Percentiles rank a stretch among this genome's conserved stretches.
These are phyloP conservation scores for Vitis amurensis DNA, from an alignment of 164 flowering plant genomes.

Conservation along the genomic window DNA sequence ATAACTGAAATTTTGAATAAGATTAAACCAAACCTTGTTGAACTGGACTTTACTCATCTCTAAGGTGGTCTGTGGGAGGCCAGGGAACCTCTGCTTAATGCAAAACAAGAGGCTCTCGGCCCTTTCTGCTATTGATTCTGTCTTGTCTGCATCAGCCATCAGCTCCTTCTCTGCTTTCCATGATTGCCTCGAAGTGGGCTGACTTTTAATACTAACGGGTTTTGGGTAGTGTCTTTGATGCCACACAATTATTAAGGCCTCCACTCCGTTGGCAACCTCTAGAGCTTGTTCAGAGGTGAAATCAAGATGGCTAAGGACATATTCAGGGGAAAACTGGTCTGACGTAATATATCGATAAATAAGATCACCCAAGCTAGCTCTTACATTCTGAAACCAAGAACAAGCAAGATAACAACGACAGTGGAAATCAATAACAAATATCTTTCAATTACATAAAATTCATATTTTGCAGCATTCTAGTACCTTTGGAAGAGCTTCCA, in stretches of 20 bases:
- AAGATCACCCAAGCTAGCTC: slow-evolving; percentile 26
- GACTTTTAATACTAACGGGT: background rate
- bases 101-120: slow-evolving; percentile 29
- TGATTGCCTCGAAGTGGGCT: too few relatives aligned
- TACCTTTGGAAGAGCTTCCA: slow-evolving; percentile 39
- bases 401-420: too few relatives aligned
- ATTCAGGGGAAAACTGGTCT: slow-evolving; percentile 30
- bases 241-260: slow-evolving; percentile 28
- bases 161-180: slow-evolving; percentile 24
- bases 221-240: slow-evolving; percentile 10
- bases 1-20: background rate
- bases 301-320: slow-evolving; percentile 21
- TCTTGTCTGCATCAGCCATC: slow-evolving; percentile 26
- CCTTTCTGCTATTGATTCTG: slow-evolving; percentile 22
- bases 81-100: slow-evolving; percentile 32
- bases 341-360: slow-evolving; percentile 21
- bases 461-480: too few relatives aligned
- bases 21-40: slow-evolving; percentile 22
- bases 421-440: too few relatives aligned
- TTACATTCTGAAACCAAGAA: slow-evolving; percentile 25
- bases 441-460: too few relatives aligned
- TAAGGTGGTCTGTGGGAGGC: slow-evolving; percentile 28
- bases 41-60: slow-evolving; percentile 33
- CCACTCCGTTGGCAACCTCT: slow-evolving; percentile 30
- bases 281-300: slow-evolving; percentile 33